Evolutionary conservation across 2,329 filamentous ascomycete species (phyloP).

Genomic region (Colletotrichum karsti): DNA sequence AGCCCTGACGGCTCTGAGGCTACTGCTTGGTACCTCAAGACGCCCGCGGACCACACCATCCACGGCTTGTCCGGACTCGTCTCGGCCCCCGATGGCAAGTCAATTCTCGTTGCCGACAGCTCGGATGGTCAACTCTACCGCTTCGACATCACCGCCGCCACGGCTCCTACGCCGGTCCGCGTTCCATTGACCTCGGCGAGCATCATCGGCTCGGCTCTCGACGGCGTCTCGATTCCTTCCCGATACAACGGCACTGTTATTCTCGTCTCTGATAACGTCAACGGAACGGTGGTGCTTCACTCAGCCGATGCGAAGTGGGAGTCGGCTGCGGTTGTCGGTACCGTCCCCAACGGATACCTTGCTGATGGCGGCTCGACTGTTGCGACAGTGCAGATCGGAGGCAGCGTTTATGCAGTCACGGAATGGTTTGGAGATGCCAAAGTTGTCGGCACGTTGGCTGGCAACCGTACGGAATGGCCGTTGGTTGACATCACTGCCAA

Average conservation of each 20-base stretch:
- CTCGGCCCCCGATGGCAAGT: conserved; percentile 17
- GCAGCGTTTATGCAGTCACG: conserved; percentile 14
- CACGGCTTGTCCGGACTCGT: conserved; percentile 24
- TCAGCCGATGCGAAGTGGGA: conserved; percentile 44
- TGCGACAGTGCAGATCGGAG: conserved; percentile 21
- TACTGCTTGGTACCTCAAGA: conserved; percentile 41
- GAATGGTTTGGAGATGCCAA: conserved; percentile 18
- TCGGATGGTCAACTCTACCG: conserved; percentile 42
- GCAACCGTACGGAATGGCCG: conserved; percentile 17
- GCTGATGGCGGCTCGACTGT: conserved; percentile 6
- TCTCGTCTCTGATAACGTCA: conserved; percentile 39
- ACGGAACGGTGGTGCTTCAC: conserved; percentile 46
- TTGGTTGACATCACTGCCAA: conserved; percentile 19
- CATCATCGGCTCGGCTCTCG: conserved; percentile 24
- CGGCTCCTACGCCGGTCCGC: background rate
- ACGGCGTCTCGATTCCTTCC: conserved; percentile 43
- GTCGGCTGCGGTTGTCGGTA: conserved; percentile 43
- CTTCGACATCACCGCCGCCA: conserved; percentile 39
- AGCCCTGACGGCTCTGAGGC: conserved; percentile 36
- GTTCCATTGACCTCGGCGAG: background rate
- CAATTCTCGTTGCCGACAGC: conserved; percentile 41
- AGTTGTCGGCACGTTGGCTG: conserved; percentile 20
- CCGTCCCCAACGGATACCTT: conserved; percentile 33
- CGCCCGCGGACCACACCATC: conserved; percentile 35
- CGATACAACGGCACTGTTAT: conserved; percentile 43